A percentile compares a stretch with the other conserved stretches of the same genome.
phyloP scores from a whole-genome alignment of 495 filamentous ascomycete species.

The Copromyces sp. region DNA sequence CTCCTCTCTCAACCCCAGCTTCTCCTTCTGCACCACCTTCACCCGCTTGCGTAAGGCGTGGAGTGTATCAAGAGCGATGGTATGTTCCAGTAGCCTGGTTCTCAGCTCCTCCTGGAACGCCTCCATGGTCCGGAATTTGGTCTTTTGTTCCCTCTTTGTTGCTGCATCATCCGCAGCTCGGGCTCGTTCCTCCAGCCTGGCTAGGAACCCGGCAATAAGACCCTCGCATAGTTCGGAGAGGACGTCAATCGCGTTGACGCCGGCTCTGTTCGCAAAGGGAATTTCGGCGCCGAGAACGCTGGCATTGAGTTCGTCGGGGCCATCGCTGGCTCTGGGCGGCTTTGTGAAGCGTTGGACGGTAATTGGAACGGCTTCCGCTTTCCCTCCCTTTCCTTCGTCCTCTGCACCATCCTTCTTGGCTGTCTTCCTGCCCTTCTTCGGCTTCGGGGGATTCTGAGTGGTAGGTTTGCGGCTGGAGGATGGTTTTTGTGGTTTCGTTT shows the following conservation, averaged over 20 bases:
- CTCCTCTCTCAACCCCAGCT: constrained; percentile 51
- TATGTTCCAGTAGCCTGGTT: constrained; percentile 49
- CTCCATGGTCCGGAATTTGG: constrained; percentile 54
- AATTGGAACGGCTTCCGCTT: constrained; percentile 26
- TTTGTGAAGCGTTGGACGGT: constrained; percentile 39
- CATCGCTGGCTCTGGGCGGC: constrained; percentile 7
- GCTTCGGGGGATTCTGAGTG: constrained; percentile 2
- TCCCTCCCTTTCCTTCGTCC: constrained; percentile 14
- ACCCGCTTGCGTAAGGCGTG: constrained; percentile 53
- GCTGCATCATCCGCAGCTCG: constrained; percentile 29
- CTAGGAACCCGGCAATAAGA: constrained; percentile 43
- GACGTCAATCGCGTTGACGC: constrained; percentile 61
- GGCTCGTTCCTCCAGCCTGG: constrained; percentile 32
- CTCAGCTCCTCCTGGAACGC: constrained; percentile 60
- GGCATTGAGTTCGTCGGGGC: constrained; percentile 19
- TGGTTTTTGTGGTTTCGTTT: constrained; percentile 6
- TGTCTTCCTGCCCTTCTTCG: constrained; percentile 7
- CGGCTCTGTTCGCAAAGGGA: constrained; percentile 45
- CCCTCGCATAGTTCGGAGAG: constrained; percentile 61
- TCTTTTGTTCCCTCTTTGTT: constrained; percentile 43
- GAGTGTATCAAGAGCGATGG: constrained; percentile 53
- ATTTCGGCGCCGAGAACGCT: constrained; percentile 33
- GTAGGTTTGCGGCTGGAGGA: constrained; percentile 12
- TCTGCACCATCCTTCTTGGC: constrained; percentile 4
- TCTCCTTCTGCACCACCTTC: constrained; percentile 53